phyloP scores from a whole-genome alignment of 1,284 basidiomycete genomes.

The Baeospora myosura region DNA sequence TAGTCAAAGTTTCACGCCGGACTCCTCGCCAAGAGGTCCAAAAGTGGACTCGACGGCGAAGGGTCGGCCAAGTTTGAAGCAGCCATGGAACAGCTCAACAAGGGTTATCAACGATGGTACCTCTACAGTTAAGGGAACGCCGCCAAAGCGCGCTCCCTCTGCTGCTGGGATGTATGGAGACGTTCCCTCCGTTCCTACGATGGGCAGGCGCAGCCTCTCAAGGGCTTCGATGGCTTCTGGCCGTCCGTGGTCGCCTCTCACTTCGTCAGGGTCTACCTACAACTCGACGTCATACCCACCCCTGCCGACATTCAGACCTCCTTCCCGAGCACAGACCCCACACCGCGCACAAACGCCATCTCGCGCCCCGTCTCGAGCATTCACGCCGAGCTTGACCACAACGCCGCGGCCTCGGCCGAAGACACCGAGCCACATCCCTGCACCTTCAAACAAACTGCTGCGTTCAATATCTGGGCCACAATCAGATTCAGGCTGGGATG shows the following conservation, averaged over 20 bases:
- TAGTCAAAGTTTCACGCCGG: constrained; percentile 62
- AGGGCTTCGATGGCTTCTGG: constrained; percentile 71
- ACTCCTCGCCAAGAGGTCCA: constrained; percentile 43
- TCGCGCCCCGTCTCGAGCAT: constrained; percentile 33
- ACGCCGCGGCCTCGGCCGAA: constrained; percentile 60
- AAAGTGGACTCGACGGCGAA: constrained; percentile 39
- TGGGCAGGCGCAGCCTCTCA: constrained; percentile 57
- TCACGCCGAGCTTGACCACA: constrained; percentile 29
- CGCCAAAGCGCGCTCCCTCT: constrained; percentile 44
- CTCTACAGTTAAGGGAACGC: constrained; percentile 39
- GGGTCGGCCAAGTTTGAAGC: constrained; percentile 31
- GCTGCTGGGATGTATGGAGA: constrained; percentile 35
- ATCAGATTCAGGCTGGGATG: constrained; percentile 40
- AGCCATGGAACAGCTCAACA: constrained; percentile 75
- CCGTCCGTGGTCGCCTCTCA: constrained; percentile 72
- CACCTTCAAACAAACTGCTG: constrained; percentile 38
- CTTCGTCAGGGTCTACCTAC: constrained; percentile 63
- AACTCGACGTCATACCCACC: constrained; percentile 48
- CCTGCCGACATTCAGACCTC: constrained; percentile 33
- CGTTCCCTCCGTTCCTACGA: constrained; percentile 35
- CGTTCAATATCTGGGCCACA: constrained; percentile 41
- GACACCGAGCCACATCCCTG: constrained; percentile 72
- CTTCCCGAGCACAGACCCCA: constrained; percentile 22
- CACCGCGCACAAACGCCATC: constrained; percentile 18
- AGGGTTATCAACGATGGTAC: constrained; percentile 51